Percentiles rank a stretch among this genome's conserved stretches.
Conservation (phyloP, 805 yeast species). For the Tetrapisispora pingtungensis region DNA sequence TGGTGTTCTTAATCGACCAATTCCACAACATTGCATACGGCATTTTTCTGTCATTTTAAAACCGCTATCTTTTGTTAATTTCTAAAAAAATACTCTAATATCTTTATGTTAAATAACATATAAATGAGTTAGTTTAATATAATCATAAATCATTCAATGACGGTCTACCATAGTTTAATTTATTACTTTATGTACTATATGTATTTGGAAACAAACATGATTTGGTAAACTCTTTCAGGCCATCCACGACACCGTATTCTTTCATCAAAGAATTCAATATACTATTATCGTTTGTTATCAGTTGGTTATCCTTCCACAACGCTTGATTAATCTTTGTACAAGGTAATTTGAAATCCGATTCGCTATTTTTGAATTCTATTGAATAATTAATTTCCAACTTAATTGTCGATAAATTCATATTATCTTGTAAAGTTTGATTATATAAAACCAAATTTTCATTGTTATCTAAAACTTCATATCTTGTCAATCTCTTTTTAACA, state of each 20-base stretch:
- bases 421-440: neutral
- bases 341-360: slow-evolving; percentile 5
- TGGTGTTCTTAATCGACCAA: too few relatives aligned
- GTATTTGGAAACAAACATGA: slow-evolving; percentile 8
- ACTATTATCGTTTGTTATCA: slow-evolving; percentile 4
- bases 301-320: slow-evolving; percentile 1
- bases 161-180: too few relatives aligned
- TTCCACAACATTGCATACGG: too few relatives aligned
- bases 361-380: neutral
- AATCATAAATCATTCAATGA: too few relatives aligned
- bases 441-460: neutral
- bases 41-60: too few relatives aligned
- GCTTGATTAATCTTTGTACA: slow-evolving; percentile 2
- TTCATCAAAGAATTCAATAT: slow-evolving; percentile 12
- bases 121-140: too few relatives aligned
- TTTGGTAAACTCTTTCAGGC: slow-evolving; percentile 10
- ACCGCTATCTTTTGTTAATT: too few relatives aligned
- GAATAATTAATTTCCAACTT: slow-evolving; percentile 1
- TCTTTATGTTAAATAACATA: too few relatives aligned
- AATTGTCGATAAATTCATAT: neutral
- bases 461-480: neutral
- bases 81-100: too few relatives aligned
- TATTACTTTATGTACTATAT: neutral
- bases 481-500: neutral
- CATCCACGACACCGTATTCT: slow-evolving; percentile 17